phyloP scores from a whole-genome alignment of 495 filamentous ascomycete species.

The Gamarada debralockiae region DNA sequence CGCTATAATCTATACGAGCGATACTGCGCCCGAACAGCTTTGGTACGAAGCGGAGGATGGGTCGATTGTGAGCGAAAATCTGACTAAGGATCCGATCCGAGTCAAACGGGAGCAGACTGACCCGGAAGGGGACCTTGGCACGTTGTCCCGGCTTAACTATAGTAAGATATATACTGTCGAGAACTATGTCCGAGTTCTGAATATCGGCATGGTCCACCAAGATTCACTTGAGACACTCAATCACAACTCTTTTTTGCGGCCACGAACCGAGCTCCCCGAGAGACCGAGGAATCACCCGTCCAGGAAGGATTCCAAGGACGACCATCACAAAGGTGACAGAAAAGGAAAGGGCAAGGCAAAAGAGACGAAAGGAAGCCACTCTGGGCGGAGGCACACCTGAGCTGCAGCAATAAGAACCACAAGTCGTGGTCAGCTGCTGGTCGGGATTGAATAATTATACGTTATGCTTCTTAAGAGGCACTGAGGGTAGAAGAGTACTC shows the following conservation, averaged over 20 bases:
- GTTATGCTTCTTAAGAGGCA: too few species aligned
- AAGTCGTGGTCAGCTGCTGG: too few species aligned
- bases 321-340: too few species aligned
- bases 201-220: slow-evolving; percentile 15
- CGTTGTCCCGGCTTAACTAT: slow-evolving; percentile 14
- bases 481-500: too few species aligned
- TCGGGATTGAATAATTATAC: too few species aligned
- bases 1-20: slow-evolving; percentile 16
- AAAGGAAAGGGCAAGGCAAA: too few species aligned
- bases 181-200: slow-evolving; percentile 13
- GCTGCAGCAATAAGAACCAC: too few species aligned
- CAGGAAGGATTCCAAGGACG: too few species aligned
- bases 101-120: slow-evolving; percentile 7
- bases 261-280: too few species aligned
- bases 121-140: slow-evolving; percentile 2
- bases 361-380: too few species aligned
- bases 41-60: not conserved
- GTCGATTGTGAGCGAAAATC: not conserved
- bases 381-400: too few species aligned
- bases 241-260: not conserved
- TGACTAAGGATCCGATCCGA: slow-evolving; percentile 14
- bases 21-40: not conserved
- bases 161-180: slow-evolving; percentile 24
- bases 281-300: too few species aligned
- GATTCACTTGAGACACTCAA: not conserved